Percentiles rank a stretch among this genome's conserved stretches.
Conservation (phyloP, 2,329 filamentous ascomycete species). For the Thielaviopsis punctulata region DNA sequence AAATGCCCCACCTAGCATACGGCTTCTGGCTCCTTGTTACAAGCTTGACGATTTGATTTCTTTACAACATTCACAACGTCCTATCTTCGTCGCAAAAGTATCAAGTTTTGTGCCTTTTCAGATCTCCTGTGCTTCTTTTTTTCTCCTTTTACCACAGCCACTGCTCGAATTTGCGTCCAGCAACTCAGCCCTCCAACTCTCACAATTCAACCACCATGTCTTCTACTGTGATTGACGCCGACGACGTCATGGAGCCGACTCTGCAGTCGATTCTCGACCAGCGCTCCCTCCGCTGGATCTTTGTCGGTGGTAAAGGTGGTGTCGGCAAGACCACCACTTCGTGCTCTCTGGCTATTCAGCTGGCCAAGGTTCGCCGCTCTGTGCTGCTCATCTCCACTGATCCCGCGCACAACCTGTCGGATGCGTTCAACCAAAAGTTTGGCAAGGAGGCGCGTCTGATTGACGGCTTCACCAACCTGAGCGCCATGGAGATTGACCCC, state of each 20-base stretch:
- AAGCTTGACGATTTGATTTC: too few relatives aligned
- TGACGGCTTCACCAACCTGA: conserved; percentile 82
- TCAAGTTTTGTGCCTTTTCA: too few relatives aligned
- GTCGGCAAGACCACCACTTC: conserved; percentile 99
- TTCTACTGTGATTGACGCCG: conserved; percentile 26
- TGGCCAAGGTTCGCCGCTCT: conserved; percentile 83
- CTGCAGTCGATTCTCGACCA: conserved; percentile 93
- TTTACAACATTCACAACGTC: background rate
- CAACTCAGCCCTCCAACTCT: background rate
- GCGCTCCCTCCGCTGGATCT: conserved; percentile 92
- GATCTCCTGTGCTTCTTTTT: too few relatives aligned
- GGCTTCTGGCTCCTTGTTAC: background rate
- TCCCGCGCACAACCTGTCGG: conserved; percentile 91
- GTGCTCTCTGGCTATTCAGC: conserved; percentile 93
- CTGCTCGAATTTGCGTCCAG: background rate
- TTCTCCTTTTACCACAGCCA: too few relatives aligned
- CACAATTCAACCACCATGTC: conserved; percentile 20
- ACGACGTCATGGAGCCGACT: conserved; percentile 73
- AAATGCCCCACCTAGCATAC: background rate
- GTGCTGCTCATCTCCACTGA: conserved; percentile 97
- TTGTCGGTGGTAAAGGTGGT: conserved; percentile 94
- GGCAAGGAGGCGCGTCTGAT: conserved; percentile 92
- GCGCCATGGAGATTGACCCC: conserved; percentile 98
- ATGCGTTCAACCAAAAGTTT: conserved; percentile 98
- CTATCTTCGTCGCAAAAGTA: too few relatives aligned